Percentiles rank a stretch among this genome's conserved stretches.
phyloP scores from a whole-genome alignment of 768 basidiomycete species.

The Roridomyces roridus region DNA sequence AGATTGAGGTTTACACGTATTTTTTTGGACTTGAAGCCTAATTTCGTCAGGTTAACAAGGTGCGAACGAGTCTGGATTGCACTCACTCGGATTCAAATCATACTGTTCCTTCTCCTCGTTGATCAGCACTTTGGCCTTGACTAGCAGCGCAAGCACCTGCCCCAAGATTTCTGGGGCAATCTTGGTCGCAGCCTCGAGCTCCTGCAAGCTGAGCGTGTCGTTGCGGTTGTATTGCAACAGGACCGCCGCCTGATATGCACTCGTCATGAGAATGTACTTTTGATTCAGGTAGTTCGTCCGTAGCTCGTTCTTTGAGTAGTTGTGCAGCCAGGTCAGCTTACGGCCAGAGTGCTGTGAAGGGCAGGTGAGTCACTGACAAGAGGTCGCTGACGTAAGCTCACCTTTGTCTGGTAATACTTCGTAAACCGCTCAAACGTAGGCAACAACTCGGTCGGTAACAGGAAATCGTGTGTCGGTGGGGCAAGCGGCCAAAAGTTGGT shows the following conservation, averaged over 20 bases:
- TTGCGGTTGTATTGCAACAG: conserved; percentile 92
- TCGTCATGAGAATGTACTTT: conserved; percentile 96
- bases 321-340: conserved; percentile 99
- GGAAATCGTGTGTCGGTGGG: conserved; percentile 84
- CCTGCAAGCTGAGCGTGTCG: conserved; percentile 63
- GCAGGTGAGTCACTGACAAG: not conserved
- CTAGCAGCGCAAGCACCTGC: conserved; percentile 53
- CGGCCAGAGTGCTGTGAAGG: conserved; percentile 86
- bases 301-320: conserved; percentile 96
- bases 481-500: conserved; percentile 96
- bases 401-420: conserved; percentile 78
- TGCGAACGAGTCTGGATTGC: no score
- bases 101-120: conserved; percentile 91
- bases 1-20: conserved; percentile 90
- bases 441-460: conserved; percentile 86
- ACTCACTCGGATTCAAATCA: conserved; percentile 82
- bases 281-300: conserved; percentile 91
- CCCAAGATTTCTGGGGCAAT: conserved; percentile 16
- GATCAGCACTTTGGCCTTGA: conserved; percentile 89
- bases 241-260: conserved; percentile 93
- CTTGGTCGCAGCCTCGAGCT: conserved; percentile 24
- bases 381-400: not conserved
- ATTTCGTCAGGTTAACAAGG: no score
- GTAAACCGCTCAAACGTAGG: conserved; percentile 91
- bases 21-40: conserved; percentile 93